These are phyloP conservation scores for Fusarium algeriense DNA, from an alignment of 2,329 filamentous ascomycete species.

Conservation along the genomic window DNA sequence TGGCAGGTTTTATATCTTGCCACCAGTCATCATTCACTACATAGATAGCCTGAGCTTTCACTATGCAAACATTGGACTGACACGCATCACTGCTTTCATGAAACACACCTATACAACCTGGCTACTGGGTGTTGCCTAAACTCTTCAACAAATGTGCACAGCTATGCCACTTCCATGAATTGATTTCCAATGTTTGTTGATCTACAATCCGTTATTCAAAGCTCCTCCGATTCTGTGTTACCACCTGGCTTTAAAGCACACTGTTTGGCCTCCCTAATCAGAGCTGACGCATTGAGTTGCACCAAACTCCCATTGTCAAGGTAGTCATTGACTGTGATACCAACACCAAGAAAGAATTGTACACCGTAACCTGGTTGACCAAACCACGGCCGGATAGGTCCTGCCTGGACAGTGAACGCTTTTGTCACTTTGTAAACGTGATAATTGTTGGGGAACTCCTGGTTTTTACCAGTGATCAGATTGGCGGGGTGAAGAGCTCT, in stretches of 20 bases:
- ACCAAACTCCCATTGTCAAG: not conserved
- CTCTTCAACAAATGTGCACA: no score
- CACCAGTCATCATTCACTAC: no score
- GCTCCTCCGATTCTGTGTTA: not conserved
- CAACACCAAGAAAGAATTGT: constrained; percentile 28
- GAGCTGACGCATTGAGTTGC: not conserved
- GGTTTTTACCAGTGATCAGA: not conserved
- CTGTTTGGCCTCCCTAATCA: constrained; percentile 1
- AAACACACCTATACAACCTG: no score
- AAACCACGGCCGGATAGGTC: constrained; percentile 34
- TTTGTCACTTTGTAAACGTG: constrained; percentile 22
- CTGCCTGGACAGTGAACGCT: constrained; percentile 25
- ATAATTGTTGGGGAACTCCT: constrained; percentile 32
- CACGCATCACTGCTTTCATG: no score
- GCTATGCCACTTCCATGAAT: accelerated
- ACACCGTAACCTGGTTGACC: constrained; percentile 26
- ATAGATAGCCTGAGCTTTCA: no score
- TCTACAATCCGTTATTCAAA: not conserved
- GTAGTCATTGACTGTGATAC: constrained; percentile 21
- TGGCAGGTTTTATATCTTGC: no score
- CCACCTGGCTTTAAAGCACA: not conserved
- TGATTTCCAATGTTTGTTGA: no score
- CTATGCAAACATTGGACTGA: no score
- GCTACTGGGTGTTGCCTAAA: no score
- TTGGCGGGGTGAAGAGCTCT: constrained; percentile 30